phyloP scores from a whole-genome alignment of 2,329 filamentous ascomycete species.

The Neonectria hederae region DNA sequence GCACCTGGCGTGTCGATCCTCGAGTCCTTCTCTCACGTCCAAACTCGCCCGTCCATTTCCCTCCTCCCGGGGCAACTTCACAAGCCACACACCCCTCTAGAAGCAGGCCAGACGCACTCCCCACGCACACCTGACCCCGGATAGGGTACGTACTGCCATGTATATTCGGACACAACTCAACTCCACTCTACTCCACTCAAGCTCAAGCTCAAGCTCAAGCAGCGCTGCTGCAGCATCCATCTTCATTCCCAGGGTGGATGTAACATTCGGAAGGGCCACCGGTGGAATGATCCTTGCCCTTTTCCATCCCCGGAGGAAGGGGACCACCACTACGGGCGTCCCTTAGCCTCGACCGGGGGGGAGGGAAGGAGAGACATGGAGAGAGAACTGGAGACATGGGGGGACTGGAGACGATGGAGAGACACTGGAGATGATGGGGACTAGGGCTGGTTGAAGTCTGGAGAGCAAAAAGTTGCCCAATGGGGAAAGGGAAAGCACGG shows the following conservation, averaged over 20 bases:
- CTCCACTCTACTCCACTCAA: too few species aligned
- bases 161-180: too few species aligned
- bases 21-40: too few species aligned
- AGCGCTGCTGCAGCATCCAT: not conserved
- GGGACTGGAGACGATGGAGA: too few species aligned
- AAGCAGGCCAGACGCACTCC: not conserved
- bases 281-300: slow-evolving; percentile 2
- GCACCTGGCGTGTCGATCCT: not conserved
- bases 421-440: too few species aligned
- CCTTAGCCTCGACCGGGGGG: too few species aligned
- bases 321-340: not conserved
- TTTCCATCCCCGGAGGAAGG: too few species aligned
- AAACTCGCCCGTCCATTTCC: too few species aligned
- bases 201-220: slow-evolving; percentile 26
- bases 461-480: not conserved
- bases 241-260: slow-evolving; percentile 20
- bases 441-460: not conserved
- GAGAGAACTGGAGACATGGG: too few species aligned
- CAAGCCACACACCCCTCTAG: too few species aligned
- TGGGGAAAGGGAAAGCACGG: not conserved
- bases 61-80: too few species aligned
- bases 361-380: too few species aligned
- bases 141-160: not conserved
- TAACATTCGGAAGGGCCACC: not conserved
- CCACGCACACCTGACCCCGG: not conserved